These are phyloP conservation scores for Stagonosporopsis tanaceti DNA, from an alignment of 2,329 filamentous ascomycete genomes.

Conservation along the genomic window DNA sequence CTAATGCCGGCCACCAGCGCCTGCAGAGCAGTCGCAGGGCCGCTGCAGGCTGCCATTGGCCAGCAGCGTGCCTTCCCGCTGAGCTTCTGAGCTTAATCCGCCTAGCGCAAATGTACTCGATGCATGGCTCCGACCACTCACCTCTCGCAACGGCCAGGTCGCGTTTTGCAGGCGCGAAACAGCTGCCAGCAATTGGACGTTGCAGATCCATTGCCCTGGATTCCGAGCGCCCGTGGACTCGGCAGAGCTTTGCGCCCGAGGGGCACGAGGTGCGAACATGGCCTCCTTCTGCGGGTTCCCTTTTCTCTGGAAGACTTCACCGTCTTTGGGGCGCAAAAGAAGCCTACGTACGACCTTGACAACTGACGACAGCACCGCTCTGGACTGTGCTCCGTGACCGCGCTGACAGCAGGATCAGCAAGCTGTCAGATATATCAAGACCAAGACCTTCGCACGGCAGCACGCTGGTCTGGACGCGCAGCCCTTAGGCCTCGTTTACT, in stretches of 20 bases:
- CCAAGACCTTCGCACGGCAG: constrained; percentile 37
- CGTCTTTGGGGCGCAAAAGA: constrained; percentile 25
- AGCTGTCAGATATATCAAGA: constrained; percentile 37
- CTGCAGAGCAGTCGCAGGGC: constrained; percentile 22
- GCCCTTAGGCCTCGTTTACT: constrained; percentile 41
- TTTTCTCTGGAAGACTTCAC: constrained; percentile 22
- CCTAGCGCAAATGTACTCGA: constrained; percentile 31
- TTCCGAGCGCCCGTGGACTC: constrained; percentile 28
- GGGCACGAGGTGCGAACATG: constrained; percentile 31
- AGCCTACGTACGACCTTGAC: constrained; percentile 27
- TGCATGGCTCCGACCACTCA: constrained; percentile 40
- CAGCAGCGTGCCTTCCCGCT: constrained; percentile 25
- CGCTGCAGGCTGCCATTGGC: constrained; percentile 32
- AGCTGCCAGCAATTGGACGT: constrained; percentile 37
- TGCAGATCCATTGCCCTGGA: constrained; percentile 26
- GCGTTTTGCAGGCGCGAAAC: constrained; percentile 43
- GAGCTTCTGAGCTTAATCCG: constrained; percentile 25
- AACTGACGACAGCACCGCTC: constrained; percentile 25
- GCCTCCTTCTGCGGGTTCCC: constrained; percentile 20
- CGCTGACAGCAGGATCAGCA: constrained; percentile 38
- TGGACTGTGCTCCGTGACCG: constrained; percentile 11
- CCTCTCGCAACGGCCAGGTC: constrained; percentile 31
- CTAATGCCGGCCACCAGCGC: constrained; percentile 22
- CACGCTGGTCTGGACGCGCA: constrained; percentile 42
- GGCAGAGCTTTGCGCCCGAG: constrained; percentile 27